Percentiles rank a stretch among this genome's conserved stretches.
Evolutionary conservation across 768 basidiomycete species (phyloP).

Genomic region (Leccinum incarnatum): DNA sequence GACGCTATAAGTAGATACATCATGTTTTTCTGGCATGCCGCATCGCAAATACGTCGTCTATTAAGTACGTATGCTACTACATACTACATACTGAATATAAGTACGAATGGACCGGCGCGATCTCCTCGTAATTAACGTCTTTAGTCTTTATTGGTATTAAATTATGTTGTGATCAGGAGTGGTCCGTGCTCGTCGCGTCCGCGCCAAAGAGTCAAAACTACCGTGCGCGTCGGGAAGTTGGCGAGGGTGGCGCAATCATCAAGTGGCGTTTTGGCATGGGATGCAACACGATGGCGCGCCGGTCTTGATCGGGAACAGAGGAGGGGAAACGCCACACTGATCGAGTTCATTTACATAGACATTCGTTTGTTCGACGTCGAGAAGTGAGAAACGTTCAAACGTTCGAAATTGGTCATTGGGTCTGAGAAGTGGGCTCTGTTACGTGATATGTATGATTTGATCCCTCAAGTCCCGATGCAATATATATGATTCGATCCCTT

Average conservation of each 20-base stretch:
- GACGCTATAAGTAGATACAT: neutral
- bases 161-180: neutral
- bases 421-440: too few species aligned
- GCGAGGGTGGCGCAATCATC: neutral
- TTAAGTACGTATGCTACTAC: neutral
- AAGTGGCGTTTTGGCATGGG: constrained; percentile 3
- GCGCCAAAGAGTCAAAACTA: neutral
- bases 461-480: neutral
- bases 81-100: neutral
- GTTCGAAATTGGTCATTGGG: too few species aligned
- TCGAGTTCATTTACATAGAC: neutral
- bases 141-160: neutral
- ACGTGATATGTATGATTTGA: neutral
- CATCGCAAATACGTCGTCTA: neutral
- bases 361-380: neutral
- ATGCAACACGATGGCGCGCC: neutral
- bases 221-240: neutral
- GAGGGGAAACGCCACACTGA: neutral
- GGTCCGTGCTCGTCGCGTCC: neutral
- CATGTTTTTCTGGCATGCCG: neutral
- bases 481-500: too few species aligned
- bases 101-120: neutral
- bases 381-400: neutral
- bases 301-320: neutral
- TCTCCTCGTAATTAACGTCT: neutral